Evolutionary conservation across 2,329 filamentous ascomycete species (phyloP).

Genomic region (Pseudogymnoascus sp.): DNA sequence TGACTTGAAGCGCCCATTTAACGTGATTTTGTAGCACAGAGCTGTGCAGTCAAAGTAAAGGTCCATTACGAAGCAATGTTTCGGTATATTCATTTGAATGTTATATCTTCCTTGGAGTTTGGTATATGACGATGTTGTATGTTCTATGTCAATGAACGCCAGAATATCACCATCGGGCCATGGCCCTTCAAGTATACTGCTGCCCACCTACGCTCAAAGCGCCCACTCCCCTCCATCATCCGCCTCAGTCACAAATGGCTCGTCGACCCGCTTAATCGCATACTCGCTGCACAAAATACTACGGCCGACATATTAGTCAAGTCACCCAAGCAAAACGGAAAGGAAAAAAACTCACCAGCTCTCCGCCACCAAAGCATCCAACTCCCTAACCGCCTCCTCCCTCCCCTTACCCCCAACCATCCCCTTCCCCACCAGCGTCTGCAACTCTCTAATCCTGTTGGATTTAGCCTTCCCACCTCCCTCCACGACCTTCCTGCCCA

Average conservation of each 20-base stretch:
- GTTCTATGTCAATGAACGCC: background rate
- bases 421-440: conserved; percentile 74
- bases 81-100: background rate
- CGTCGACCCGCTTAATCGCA: conserved; percentile 88
- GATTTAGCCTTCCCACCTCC: conserved; percentile 70
- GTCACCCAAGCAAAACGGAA: conserved; percentile 2
- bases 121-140: background rate
- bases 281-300: conserved; percentile 93
- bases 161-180: background rate
- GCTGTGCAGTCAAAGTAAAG: background rate
- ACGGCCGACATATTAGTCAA: conserved; percentile 22
- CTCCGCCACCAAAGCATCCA: conserved; percentile 86
- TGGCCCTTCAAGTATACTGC: background rate
- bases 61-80: background rate
- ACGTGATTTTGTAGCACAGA: background rate
- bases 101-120: background rate
- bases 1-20: background rate
- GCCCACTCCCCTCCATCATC: conserved; percentile 81
- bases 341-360: conserved; percentile 60
- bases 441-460: conserved; percentile 76
- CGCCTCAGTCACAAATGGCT: conserved; percentile 72
- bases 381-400: conserved; percentile 77
- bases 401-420: conserved; percentile 63
- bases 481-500: conserved; percentile 79
- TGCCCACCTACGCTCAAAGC: conserved; percentile 36